These are phyloP conservation scores for Candida ovalis DNA, from an alignment of 805 yeast genomes.

Conservation along the genomic window DNA sequence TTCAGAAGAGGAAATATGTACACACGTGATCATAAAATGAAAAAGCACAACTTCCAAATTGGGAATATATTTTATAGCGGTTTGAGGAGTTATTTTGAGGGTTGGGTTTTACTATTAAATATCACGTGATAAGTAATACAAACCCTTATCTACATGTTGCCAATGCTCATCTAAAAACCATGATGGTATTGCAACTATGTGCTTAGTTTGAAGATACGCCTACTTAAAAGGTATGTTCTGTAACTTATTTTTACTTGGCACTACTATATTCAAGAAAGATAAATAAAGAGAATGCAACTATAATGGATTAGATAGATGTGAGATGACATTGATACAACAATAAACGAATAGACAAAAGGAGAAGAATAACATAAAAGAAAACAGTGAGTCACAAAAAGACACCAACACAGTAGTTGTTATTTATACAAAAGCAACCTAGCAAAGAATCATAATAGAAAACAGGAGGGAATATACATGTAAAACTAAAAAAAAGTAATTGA, in stretches of 20 bases:
- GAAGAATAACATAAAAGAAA: not conserved
- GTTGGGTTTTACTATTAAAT: too few relatives aligned
- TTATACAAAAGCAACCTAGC: not conserved
- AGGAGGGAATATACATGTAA: not conserved
- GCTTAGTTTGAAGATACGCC: too few relatives aligned
- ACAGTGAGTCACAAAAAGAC: not conserved
- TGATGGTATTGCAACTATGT: too few relatives aligned
- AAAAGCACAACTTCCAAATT: not conserved
- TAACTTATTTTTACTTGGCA: too few relatives aligned
- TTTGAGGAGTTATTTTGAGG: not conserved
- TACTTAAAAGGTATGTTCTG: too few relatives aligned
- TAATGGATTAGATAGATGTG: not conserved
- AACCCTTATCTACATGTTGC: conserved; percentile 1
- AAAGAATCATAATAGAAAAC: not conserved
- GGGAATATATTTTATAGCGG: not conserved
- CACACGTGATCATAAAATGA: not conserved
- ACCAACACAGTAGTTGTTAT: not conserved
- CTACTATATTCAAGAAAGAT: too few relatives aligned
- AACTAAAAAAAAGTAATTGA: not conserved
- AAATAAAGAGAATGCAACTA: not conserved
- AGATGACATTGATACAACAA: not conserved
- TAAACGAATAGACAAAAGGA: not conserved
- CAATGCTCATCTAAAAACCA: not conserved
- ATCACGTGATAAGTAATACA: not conserved
- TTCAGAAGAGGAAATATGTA: not conserved